Evolutionary conservation across 1,284 basidiomycete species (phyloP), one percentile per base, ranked within the genome.

Genomic region (Cutaneotrichosporon sp.): DNA sequence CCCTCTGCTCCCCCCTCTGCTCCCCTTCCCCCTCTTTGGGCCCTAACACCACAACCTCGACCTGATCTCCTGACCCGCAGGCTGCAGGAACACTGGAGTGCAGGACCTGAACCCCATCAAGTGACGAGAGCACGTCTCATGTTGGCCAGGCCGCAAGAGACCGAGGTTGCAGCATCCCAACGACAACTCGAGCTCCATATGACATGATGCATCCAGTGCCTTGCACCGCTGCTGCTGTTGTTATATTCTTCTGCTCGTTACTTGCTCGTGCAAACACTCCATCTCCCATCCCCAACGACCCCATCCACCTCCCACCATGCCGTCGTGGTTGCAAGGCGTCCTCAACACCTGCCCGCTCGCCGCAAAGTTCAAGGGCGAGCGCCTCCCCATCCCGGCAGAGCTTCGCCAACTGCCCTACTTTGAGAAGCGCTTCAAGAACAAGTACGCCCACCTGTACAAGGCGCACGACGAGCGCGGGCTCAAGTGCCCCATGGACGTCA

Each of bases 351-450:
- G 51, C 13, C 51, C 51, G 22, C 51, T 53, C 2, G 20, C 51
- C 7, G 20, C 51, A 13, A 53, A 53, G 34, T 53, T 53, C 22
- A 34, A 25, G 33, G 51, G 51, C 51, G 51, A 53, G 20, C 33
- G 51, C 11, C 51, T 53, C 1, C 51, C 51, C 34, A 53, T 53
- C 22, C 51, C 51, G 1, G 13, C 18, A 10, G 51, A 36, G 34
- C 34, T 53, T 11, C 20, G 33, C 20, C 51, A 53, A 33, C 22
- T 53, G 13, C 51, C 51, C 8, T 53, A 53, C 51, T 53, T 53
- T 14, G 20, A 53, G 22, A 53, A 53, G 22, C 51, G 51, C 4
- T 53, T 53, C 51, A 53, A 53, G 51, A 24, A 53, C 51, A 53
- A 53, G 51, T 53, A 53, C 34, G 51, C 51, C 20, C 51, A 53